phyloP scores from a whole-genome alignment of 2,329 filamentous ascomycete genomes.

The Cytospora leucostoma region DNA sequence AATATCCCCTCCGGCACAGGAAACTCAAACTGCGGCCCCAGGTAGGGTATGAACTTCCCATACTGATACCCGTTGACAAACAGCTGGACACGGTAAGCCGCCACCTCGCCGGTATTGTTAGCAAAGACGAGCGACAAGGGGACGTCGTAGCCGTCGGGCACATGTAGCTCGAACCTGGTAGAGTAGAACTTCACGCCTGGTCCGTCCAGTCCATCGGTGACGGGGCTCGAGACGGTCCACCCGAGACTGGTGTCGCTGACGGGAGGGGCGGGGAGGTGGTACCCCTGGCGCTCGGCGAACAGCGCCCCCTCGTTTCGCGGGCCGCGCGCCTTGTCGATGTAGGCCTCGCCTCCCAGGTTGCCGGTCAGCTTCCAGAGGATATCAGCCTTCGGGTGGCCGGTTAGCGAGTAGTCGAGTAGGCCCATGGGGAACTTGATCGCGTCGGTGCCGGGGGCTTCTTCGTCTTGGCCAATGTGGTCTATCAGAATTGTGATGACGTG shows the following conservation, averaged over 20 bases:
- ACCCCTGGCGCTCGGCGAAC: conserved; percentile 58
- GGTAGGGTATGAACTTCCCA: conserved; percentile 54
- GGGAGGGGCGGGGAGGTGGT: conserved; percentile 53
- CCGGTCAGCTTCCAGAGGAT: conserved; percentile 64
- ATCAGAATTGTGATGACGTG: conserved; percentile 67
- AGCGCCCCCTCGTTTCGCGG: conserved; percentile 62
- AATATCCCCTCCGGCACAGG: conserved; percentile 69
- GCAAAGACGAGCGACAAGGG: conserved; percentile 57
- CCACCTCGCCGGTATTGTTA: conserved; percentile 37
- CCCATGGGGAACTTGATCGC: conserved; percentile 59
- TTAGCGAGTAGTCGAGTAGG: conserved; percentile 57
- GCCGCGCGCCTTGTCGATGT: conserved; percentile 53
- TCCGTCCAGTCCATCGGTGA: conserved; percentile 39
- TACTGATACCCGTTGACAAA: conserved; percentile 74
- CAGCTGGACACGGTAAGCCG: conserved; percentile 57
- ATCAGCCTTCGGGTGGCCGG: conserved; percentile 46
- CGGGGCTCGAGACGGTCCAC: conserved; percentile 30
- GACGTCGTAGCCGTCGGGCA: conserved; percentile 57
- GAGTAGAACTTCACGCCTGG: conserved; percentile 59
- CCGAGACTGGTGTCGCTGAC: conserved; percentile 43
- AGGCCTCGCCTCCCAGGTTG: conserved; percentile 61
- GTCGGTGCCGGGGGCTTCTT: conserved; percentile 57
- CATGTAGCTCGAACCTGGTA: conserved; percentile 52
- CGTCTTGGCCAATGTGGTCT: conserved; percentile 69
- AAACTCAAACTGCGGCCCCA: conserved; percentile 68